Percentiles rank a stretch among this genome's conserved stretches.
Evolutionary conservation across 108 stramenopile genomes (phyloP).

Genomic region (Stephanodiscus minutulus): DNA sequence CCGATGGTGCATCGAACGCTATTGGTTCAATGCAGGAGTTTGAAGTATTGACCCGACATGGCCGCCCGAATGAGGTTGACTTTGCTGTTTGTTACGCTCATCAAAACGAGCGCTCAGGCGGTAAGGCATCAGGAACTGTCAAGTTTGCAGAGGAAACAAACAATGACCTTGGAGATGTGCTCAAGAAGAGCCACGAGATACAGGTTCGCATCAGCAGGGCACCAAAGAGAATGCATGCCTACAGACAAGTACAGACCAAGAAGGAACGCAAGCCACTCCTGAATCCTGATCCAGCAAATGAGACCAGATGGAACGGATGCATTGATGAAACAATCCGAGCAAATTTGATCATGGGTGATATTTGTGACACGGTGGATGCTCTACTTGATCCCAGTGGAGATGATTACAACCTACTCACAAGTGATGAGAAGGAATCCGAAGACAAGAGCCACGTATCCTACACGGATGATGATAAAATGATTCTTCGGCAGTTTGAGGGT

Average conservation of each 20-base stretch:
- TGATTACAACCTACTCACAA: slow-evolving; percentile 8
- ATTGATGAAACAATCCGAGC: background rate
- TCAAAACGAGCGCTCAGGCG: slow-evolving; percentile 25
- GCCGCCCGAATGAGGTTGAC: slow-evolving; percentile 12
- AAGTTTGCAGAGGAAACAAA: slow-evolving; percentile 11
- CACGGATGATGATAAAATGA: slow-evolving; percentile 22
- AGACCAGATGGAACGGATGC: slow-evolving; percentile 3
- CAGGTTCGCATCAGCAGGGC: background rate
- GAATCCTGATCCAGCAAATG: slow-evolving; percentile 3
- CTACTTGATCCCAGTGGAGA: slow-evolving; percentile 4
- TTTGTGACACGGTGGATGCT: background rate
- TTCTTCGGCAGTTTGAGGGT: slow-evolving; percentile 17
- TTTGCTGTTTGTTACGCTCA: slow-evolving; percentile 17
- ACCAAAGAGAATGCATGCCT: background rate
- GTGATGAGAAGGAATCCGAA: background rate
- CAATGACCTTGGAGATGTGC: background rate
- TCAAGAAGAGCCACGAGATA: slow-evolving; percentile 1
- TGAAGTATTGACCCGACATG: background rate
- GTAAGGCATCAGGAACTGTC: slow-evolving; percentile 5
- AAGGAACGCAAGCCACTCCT: slow-evolving; percentile 3
- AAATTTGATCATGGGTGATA: slow-evolving; percentile 2
- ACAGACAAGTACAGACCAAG: background rate
- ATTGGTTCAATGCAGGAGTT: slow-evolving; percentile 27
- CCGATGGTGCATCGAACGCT: slow-evolving; percentile 26
- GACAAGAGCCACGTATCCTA: slow-evolving; percentile 4